These are phyloP conservation scores for Scalesia atractyloides DNA, from an alignment of 129 eudicot genomes.

Conservation along the genomic window DNA sequence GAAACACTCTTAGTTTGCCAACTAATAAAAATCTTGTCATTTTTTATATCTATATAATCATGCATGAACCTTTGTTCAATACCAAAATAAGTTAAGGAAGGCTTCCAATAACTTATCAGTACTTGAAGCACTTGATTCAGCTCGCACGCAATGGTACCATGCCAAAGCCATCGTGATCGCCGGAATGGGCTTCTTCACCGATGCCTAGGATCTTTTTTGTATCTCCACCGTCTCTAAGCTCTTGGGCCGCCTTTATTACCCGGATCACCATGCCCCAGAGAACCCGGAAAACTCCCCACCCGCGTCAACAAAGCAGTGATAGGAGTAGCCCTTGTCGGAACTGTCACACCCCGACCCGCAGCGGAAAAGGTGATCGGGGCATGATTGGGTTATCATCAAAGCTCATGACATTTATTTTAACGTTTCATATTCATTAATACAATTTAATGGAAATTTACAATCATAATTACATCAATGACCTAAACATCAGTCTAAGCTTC, in stretches of 20 bases:
- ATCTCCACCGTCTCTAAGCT: constrained; percentile 53
- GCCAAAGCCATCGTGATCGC: constrained; percentile 53
- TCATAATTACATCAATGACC: too few relatives aligned
- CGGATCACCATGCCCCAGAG: constrained; percentile 9
- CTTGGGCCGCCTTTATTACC: constrained; percentile 57
- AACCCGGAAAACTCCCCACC: constrained; percentile 47
- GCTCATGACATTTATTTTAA: too few relatives aligned
- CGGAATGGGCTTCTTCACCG: constrained; percentile 72
- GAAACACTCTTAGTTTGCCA: not conserved
- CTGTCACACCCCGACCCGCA: too few relatives aligned
- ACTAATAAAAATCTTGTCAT: too few relatives aligned
- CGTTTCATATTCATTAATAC: too few relatives aligned
- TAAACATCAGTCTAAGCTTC: too few relatives aligned
- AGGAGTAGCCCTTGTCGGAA: constrained; percentile 56
- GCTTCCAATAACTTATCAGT: constrained; percentile 44
- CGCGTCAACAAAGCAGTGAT: constrained; percentile 34
- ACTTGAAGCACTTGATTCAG: constrained; percentile 56
- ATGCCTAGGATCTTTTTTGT: constrained; percentile 58
- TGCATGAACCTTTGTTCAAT: not conserved
- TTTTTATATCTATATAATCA: too few relatives aligned
- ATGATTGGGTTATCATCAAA: too few relatives aligned
- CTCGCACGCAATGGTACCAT: constrained; percentile 65
- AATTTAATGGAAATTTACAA: too few relatives aligned
- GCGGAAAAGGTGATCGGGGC: too few relatives aligned
- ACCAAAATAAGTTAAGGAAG: constrained; percentile 19